Evolutionary conservation across 805 yeast species (phyloP).

Genomic region (Nakazawaea wyomingensis): DNA sequence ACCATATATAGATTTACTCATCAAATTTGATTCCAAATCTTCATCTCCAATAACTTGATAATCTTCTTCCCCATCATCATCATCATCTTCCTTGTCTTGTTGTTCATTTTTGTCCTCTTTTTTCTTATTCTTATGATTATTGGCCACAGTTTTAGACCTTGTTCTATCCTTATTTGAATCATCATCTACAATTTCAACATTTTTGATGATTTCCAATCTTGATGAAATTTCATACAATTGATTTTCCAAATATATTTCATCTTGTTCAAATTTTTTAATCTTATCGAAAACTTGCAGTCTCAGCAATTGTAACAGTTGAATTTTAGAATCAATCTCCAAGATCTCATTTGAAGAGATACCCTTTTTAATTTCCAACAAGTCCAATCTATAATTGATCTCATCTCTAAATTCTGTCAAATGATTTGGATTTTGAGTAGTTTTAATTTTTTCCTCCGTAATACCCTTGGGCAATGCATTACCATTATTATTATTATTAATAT

Average conservation of each 20-base stretch:
- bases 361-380: slow-evolving; percentile 56
- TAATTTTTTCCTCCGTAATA: slow-evolving; percentile 35
- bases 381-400: slow-evolving; percentile 41
- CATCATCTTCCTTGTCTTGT: slow-evolving; percentile 12
- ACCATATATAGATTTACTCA: slow-evolving; percentile 40
- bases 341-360: slow-evolving; percentile 62
- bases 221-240: slow-evolving; percentile 38
- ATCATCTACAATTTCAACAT: slow-evolving; percentile 22
- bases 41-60: slow-evolving; percentile 11
- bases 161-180: slow-evolving; percentile 9
- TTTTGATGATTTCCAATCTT: slow-evolving; percentile 38
- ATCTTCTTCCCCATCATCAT: slow-evolving; percentile 17
- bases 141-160: too few relatives aligned
- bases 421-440: slow-evolving; percentile 35
- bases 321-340: slow-evolving; percentile 53
- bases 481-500: background rate
- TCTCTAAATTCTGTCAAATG: slow-evolving; percentile 33
- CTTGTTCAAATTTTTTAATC: slow-evolving; percentile 55
- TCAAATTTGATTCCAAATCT: slow-evolving; percentile 24
- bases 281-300: slow-evolving; percentile 52
- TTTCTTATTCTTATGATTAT: too few relatives aligned
- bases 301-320: slow-evolving; percentile 43
- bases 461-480: slow-evolving; percentile 28
- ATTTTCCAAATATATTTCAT: slow-evolving; percentile 51
- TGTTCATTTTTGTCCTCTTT: background rate